Base-by-base conservation (phyloP, 257 asterid species). In the Lantana camara region DNA sequence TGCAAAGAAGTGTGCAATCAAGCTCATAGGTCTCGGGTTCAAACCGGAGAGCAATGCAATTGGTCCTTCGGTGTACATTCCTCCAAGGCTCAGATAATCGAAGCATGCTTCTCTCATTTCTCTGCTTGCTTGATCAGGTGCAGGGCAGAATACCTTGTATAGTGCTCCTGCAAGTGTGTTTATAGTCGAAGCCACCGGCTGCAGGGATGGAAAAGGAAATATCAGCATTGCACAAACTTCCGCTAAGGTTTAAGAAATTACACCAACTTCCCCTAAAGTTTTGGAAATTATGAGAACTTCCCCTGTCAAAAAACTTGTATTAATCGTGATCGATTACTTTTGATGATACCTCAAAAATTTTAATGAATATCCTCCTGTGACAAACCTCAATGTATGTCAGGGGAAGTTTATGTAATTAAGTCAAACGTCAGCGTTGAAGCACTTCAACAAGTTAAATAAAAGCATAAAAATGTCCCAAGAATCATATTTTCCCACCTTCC, bases 71-170 rank as follows among this genome's bases (percentile, higher is more conserved):
- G 81, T 67, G 22, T 23, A 77, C 68, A 74, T 71, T 45, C 83
- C 83, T 1, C 86, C 86, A 0, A 80, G 75, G 68, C 83, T 74
- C 29, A 80, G 69, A 48, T 80, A 80, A 30, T 80, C 83, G 30
- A 80, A 80, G 51, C 86, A 80, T 0, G 86, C 86, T 16, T 77
- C 86, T 35, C 86, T 66, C 81, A 80, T 80, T 70, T 80, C 86
- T 68, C 52, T 51, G 73, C 83, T 80, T 20, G 83, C 86, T 15
- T 69, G 67, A 59, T 80, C 86, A 2, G 86, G 79, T 9, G 66
- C 73, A 3, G 83, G 83, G n/a, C 80, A 77, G 68, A 77, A 80
- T 7, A 80, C 81, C 50, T 77, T 72, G 81, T 80, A 80, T 5
- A 80, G 67, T 2, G 83, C 86, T 34, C 86, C 83, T 4, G 86